Conservation (phyloP, 139 green algal genomes). For the Picochlorum sp. region DNA sequence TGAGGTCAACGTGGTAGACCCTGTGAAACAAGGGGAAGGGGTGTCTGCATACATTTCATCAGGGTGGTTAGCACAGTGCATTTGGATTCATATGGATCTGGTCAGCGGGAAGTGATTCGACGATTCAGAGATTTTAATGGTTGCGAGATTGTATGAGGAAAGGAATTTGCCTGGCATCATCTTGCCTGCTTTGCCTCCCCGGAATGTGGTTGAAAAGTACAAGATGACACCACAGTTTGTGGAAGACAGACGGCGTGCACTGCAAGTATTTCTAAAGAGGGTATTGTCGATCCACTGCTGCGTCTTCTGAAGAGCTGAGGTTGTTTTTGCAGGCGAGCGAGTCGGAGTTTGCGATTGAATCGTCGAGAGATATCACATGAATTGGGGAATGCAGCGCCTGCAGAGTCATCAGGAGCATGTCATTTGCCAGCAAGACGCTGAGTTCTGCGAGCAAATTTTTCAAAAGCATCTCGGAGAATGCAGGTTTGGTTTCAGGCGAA, state of each 20-base stretch:
- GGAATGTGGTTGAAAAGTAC: constrained; percentile 86
- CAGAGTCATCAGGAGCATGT: neutral
- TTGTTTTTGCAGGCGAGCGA: constrained; percentile 76
- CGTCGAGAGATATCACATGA: constrained; percentile 30
- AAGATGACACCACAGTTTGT: constrained; percentile 86
- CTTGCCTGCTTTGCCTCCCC: constrained; percentile 84
- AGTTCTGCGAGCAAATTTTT: constrained; percentile 8
- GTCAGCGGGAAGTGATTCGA: constrained; percentile 63
- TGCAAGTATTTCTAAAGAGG: constrained; percentile 76
- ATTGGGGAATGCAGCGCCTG: neutral
- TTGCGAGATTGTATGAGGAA: constrained; percentile 66
- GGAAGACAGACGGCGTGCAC: constrained; percentile 62
- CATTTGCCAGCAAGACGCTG: constrained; percentile 17
- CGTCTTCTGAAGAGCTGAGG: constrained; percentile 52
- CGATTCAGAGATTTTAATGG: constrained; percentile 90
- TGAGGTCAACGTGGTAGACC: constrained; percentile 66
- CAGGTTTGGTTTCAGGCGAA: neutral
- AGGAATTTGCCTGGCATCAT: constrained; percentile 73
- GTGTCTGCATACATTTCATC: constrained; percentile 62
- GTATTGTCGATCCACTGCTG: constrained; percentile 66
- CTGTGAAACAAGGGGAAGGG: constrained; percentile 87
- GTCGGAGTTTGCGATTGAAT: constrained; percentile 68
- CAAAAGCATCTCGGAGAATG: constrained; percentile 13
- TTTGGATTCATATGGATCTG: constrained; percentile 31
- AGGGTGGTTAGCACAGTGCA: constrained; percentile 46